These are phyloP conservation scores for Leccinum subrobustum DNA, from an alignment of 1,284 basidiomycete species.

Conservation along the genomic window DNA sequence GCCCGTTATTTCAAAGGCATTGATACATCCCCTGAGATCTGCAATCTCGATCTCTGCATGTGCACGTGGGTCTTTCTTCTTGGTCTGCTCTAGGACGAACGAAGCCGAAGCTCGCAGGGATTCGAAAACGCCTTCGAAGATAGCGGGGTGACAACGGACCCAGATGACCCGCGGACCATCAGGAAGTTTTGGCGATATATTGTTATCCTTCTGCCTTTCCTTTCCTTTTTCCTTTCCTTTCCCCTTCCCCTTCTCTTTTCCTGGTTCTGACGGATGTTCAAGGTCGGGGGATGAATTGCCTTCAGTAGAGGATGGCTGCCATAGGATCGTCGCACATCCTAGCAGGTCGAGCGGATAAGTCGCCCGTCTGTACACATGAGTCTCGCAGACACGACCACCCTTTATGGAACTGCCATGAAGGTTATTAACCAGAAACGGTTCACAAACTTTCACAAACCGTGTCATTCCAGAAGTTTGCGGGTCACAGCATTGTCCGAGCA, in stretches of 20 bases:
- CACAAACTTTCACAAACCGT: conserved; percentile 42
- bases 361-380: conserved; percentile 60
- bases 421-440: not conserved
- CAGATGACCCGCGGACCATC: conserved; percentile 54
- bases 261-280: not conserved
- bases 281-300: not conserved
- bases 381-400: conserved; percentile 60
- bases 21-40: conserved; percentile 69
- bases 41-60: conserved; percentile 56
- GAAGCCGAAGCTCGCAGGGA: conserved; percentile 54
- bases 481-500: conserved; percentile 63
- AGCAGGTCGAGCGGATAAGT: conserved; percentile 71
- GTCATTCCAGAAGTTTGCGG: conserved; percentile 56
- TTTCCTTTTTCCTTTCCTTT: conserved; percentile 23
- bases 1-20: conserved; percentile 85
- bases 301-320: conserved; percentile 47
- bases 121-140: conserved; percentile 55
- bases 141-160: conserved; percentile 77
- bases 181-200: conserved; percentile 2
- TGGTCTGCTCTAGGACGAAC: conserved; percentile 43
- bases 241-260: conserved; percentile 13
- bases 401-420: conserved; percentile 44
- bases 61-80: conserved; percentile 32
- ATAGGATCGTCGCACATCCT: conserved; percentile 71
- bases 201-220: conserved; percentile 22